Evolutionary conservation across 2,329 filamentous ascomycete genomes (phyloP), one percentile per base, ranked within the genome.

Genomic region (Arthrobotrys sinensis): DNA sequence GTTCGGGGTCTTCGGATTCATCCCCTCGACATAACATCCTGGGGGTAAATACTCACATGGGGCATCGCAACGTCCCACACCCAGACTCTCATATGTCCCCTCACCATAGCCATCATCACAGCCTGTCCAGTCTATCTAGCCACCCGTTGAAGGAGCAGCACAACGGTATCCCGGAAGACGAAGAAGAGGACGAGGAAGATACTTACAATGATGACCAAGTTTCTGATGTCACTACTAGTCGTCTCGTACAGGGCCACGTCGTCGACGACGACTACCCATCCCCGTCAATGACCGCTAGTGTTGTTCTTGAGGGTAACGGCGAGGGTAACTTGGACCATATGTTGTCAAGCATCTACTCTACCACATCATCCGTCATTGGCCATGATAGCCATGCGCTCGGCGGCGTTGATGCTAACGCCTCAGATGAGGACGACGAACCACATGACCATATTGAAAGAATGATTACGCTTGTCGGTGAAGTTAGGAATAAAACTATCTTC

Each of bases 381-480:
- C 88, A 88, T 1, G 90, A 92, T 81, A 87, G 88, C 10, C 89
- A 92, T 82, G 91, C 91, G 2, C 88, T 97, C 0, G 94, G 94
- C 50, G 94, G 94, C 60, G 92, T 91, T 43, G 95, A 98, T 82
- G 93, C 91, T 8, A 91, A 88, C n/a, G 92, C 90, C 24, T 94
- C 93, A 11, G 96, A 97, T 80, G 95, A 97, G 79, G 96, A 98
- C 84, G 96, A 99, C 82, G 93, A 96, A 81, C 90, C 91, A n/a
- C 89, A 95, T 65, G 89, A 91, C 82, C 91, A 91, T 78, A 87
- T 95, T 21, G 96, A 99, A 86, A 94, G 94, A 83, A 97, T 95
- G 87, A 96, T 99, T 82, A 99, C 96, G 0, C 88, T 99, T n/a
- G 96, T 99, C 12, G 96, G 96, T 78, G 93, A 98, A 82, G 96